A percentile compares a stretch with the other conserved stretches of the same genome.
These are phyloP conservation scores for Lactarius evosmus DNA, from an alignment of 768 basidiomycete genomes.

Conservation along the genomic window DNA sequence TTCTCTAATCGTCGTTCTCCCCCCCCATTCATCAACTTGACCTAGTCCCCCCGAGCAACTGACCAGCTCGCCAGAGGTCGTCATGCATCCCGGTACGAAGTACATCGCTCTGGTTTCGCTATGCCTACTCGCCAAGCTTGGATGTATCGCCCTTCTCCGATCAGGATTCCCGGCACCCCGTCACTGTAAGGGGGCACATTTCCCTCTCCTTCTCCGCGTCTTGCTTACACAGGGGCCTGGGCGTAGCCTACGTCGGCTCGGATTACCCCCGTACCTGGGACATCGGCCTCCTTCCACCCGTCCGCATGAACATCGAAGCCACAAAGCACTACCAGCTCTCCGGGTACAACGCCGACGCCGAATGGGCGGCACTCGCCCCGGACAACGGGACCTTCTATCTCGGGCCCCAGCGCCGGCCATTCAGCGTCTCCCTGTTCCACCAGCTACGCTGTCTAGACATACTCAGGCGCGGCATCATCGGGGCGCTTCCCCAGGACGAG, in stretches of 20 bases:
- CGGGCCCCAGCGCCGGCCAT: constrained; percentile 32
- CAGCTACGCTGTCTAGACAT: constrained; percentile 42
- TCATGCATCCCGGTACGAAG: not conserved
- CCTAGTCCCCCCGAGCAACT: not conserved
- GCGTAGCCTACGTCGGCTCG: constrained; percentile 1
- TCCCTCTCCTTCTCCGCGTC: not conserved
- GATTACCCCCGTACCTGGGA: constrained; percentile 14
- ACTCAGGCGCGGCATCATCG: constrained; percentile 33
- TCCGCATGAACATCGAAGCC: constrained; percentile 13
- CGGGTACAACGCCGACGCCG: constrained; percentile 9
- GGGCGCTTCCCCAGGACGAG: not conserved
- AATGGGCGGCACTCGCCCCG: constrained; percentile 33
- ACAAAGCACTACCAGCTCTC: constrained; percentile 18
- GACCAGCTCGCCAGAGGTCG: not conserved
- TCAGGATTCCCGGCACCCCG: not conserved
- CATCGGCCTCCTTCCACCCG: constrained; percentile 2
- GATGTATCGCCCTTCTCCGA: constrained; percentile 3
- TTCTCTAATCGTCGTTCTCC: no score
- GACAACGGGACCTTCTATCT: constrained; percentile 32
- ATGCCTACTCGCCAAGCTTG: constrained; percentile 10
- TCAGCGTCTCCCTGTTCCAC: constrained; percentile 41
- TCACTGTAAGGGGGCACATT: not conserved
- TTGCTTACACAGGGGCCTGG: not conserved
- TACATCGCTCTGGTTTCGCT: constrained; percentile 1
- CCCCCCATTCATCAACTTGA: not conserved